Conservation (phyloP, 2,329 filamentous ascomycete genomes). For the Myriosclerotinia scirpicola region DNA sequence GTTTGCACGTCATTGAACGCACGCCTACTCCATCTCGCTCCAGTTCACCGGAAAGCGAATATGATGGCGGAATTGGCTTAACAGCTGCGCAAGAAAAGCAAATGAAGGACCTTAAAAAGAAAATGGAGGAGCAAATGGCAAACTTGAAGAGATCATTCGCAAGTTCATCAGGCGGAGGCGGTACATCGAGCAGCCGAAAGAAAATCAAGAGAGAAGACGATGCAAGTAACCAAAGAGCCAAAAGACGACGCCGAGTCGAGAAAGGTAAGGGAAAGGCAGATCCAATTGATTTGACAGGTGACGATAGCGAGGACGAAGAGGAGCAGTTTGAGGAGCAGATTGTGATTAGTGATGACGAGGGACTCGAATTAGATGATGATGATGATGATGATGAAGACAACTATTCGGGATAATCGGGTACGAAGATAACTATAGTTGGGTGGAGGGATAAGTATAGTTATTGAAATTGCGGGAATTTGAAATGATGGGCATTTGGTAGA, state of each 20-base stretch:
- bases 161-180: neutral
- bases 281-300: neutral
- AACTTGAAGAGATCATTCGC: neutral
- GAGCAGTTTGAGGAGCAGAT: neutral
- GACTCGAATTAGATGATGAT: neutral
- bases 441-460: too few relatives aligned
- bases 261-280: neutral
- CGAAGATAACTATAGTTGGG: too few relatives aligned
- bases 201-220: neutral
- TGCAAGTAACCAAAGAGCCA: neutral
- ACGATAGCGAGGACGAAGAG: neutral
- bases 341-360: too few relatives aligned
- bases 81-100: neutral
- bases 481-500: too few relatives aligned
- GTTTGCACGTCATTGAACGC: slow-evolving; percentile 1
- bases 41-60: neutral
- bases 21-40: neutral
- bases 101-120: too few relatives aligned
- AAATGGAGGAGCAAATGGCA: too few relatives aligned
- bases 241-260: neutral
- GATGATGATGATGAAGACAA: neutral
- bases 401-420: neutral
- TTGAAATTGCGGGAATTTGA: too few relatives aligned
- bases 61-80: neutral
- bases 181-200: neutral